These are phyloP conservation scores for Smittium mucronatum DNA, from an alignment of 371 early-diverging fungal genomes.

Conservation along the genomic window DNA sequence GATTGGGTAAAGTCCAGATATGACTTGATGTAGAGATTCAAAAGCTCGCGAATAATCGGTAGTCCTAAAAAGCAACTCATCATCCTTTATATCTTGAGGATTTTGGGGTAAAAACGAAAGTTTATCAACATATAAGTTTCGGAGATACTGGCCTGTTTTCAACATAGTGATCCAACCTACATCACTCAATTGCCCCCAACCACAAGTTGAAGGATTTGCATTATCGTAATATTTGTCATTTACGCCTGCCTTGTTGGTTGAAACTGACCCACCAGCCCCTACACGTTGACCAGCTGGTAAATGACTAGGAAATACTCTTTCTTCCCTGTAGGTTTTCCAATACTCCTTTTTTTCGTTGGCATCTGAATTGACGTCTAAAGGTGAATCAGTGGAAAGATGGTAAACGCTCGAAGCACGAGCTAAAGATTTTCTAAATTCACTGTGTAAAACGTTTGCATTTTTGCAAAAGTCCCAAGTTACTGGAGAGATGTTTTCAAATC, in stretches of 20 bases:
- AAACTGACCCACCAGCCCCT: slow-evolving; percentile 1
- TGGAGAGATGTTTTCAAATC: slow-evolving; percentile 12
- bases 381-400: not conserved
- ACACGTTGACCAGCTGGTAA: not conserved
- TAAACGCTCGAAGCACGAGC: not conserved
- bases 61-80: slow-evolving; percentile 46
- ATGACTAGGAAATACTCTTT: slow-evolving; percentile 4
- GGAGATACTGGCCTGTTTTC: slow-evolving; percentile 39
- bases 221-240: slow-evolving; percentile 3
- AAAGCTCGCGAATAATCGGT: slow-evolving; percentile 62
- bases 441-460: slow-evolving; percentile 11
- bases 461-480: slow-evolving; percentile 11
- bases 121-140: slow-evolving; percentile 47
- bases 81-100: slow-evolving; percentile 13
- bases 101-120: slow-evolving; percentile 28
- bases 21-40: slow-evolving; percentile 57
- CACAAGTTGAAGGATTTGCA: slow-evolving; percentile 12
- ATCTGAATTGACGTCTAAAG: not conserved
- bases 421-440: not conserved
- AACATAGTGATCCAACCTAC: slow-evolving; percentile 47
- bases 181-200: slow-evolving; percentile 58
- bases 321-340: slow-evolving; percentile 6
- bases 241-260: not conserved
- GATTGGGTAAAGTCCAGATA: slow-evolving; percentile 51
- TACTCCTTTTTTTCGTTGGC: not conserved